These are phyloP conservation scores for Talinum fruticosum DNA, from an alignment of 148 eudicot species.

Conservation along the genomic window DNA sequence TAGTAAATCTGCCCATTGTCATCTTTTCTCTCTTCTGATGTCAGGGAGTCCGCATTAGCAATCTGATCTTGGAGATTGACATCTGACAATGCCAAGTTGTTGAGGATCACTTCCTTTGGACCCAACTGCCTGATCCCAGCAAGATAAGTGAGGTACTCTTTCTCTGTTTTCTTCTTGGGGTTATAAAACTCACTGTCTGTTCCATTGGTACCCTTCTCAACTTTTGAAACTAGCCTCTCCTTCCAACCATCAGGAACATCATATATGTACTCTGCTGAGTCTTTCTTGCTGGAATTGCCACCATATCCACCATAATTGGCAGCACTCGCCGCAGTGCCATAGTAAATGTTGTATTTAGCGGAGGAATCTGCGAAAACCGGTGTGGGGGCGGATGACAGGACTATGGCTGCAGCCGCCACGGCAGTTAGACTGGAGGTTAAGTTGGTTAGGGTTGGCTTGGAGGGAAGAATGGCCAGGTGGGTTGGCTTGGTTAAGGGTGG, in stretches of 20 bases:
- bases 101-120: constrained; percentile 62
- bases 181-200: constrained; percentile 90
- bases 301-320: constrained; percentile 94
- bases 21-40: constrained; percentile 56
- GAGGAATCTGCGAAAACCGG: constrained; percentile 38
- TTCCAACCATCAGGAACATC: constrained; percentile 94
- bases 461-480: constrained; percentile 6
- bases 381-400: constrained; percentile 42
- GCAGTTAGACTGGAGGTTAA: constrained; percentile 51
- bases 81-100: constrained; percentile 78
- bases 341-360: constrained; percentile 44
- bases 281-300: constrained; percentile 73
- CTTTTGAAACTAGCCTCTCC: constrained; percentile 69
- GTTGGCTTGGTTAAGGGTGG: constrained; percentile 16
- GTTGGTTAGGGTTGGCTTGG: constrained; percentile 33
- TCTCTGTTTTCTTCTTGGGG: constrained; percentile 76
- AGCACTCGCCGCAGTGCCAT: constrained; percentile 92
- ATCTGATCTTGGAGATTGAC: constrained; percentile 69
- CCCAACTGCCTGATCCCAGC: constrained; percentile 65
- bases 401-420: constrained; percentile 36
- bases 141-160: constrained; percentile 65
- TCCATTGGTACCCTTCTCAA: constrained; percentile 89
- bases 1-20: constrained; percentile 81
- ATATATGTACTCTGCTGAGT: constrained; percentile 79
- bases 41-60: constrained; percentile 53